Evolutionary conservation across 495 filamentous ascomycete species (phyloP).

Genomic region (Viridothelium virens): DNA sequence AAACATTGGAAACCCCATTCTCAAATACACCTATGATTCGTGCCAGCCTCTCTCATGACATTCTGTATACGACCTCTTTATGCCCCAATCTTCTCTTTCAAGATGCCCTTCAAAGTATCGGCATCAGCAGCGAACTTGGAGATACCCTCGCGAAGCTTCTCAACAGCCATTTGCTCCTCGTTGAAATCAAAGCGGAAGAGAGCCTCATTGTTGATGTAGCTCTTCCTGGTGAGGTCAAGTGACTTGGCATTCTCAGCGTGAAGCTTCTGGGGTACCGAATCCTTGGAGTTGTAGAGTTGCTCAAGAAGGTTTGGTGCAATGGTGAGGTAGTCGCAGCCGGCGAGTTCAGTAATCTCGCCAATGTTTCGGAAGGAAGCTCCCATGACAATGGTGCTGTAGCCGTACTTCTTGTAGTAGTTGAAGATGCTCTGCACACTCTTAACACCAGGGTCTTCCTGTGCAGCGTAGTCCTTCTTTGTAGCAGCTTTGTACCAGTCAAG

Average conservation of each 20-base stretch:
- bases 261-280: slow-evolving; percentile 86
- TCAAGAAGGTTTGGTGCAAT: slow-evolving; percentile 97
- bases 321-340: slow-evolving; percentile 97
- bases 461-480: slow-evolving; percentile 83
- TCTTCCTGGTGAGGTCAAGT: slow-evolving; percentile 76
- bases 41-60: neutral
- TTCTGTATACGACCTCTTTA: slow-evolving; percentile 10
- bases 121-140: slow-evolving; percentile 98
- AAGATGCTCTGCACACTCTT: slow-evolving; percentile 91
- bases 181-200: slow-evolving; percentile 98
- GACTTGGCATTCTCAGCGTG: slow-evolving; percentile 53
- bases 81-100: slow-evolving; percentile 69
- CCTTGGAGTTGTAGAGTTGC: slow-evolving; percentile 75
- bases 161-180: slow-evolving; percentile 96
- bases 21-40: neutral
- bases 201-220: slow-evolving; percentile 83
- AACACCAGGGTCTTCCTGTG: slow-evolving; percentile 92
- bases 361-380: slow-evolving; percentile 93
- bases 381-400: slow-evolving; percentile 99
- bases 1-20: neutral
- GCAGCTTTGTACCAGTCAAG: slow-evolving; percentile 98
- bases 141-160: slow-evolving; percentile 98
- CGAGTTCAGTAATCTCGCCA: slow-evolving; percentile 95
- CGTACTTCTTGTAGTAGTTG: slow-evolving; percentile 99
- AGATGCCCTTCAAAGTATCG: slow-evolving; percentile 82